These are phyloP conservation scores for Pyrrhoderma lamaoense DNA, from an alignment of 1,284 basidiomycete species.

Conservation along the genomic window DNA sequence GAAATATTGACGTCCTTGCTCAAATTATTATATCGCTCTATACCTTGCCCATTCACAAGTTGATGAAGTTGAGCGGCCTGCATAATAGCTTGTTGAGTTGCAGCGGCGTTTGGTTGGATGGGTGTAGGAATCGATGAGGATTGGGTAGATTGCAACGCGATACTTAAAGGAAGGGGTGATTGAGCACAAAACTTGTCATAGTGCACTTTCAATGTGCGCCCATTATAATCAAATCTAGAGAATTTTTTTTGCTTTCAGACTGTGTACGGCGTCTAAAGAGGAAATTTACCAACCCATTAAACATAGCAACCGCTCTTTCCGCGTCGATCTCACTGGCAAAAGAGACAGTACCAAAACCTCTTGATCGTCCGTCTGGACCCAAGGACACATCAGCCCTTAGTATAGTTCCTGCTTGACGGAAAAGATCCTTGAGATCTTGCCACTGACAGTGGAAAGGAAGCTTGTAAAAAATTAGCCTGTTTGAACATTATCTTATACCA, in stretches of 20 bases:
- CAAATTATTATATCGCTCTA: conserved; percentile 1
- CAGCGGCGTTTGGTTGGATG: conserved; percentile 5
- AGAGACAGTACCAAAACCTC: conserved; percentile 84
- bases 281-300: conserved; percentile 65
- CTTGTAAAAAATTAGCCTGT: conserved; percentile 35
- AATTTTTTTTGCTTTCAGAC: too few species aligned
- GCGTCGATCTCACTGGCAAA: conserved; percentile 84
- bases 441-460: conserved; percentile 96
- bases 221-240: conserved; percentile 87
- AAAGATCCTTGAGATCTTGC: conserved; percentile 95
- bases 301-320: conserved; percentile 76
- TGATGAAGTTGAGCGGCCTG: conserved; percentile 13
- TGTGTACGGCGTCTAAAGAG: too few species aligned
- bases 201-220: conserved; percentile 78
- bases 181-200: conserved; percentile 66
- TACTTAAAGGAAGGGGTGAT: neutral
- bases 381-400: conserved; percentile 85
- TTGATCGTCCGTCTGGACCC: conserved; percentile 76
- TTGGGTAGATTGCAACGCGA: neutral
- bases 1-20: neutral
- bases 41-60: conserved; percentile 6
- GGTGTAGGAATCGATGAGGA: conserved; percentile 10
- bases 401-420: conserved; percentile 82
- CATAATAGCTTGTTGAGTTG: conserved; percentile 4
- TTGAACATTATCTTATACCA: conserved; percentile 11